Conservation (phyloP, 192 early-diverging fungal genomes). For the Podila horticola region DNA sequence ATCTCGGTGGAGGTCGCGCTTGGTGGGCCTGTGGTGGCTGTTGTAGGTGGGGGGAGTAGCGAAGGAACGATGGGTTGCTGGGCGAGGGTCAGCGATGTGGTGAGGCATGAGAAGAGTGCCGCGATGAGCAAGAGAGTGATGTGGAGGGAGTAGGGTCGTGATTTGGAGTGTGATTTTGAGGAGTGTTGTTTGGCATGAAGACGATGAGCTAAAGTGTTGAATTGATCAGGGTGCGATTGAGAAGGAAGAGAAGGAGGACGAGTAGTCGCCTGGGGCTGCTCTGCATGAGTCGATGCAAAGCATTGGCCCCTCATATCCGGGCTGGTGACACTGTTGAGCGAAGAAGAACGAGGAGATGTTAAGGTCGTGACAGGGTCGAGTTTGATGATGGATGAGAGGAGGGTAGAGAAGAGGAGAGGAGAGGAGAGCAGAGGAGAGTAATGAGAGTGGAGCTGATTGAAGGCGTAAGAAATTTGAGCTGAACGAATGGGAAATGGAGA, state of each 20-base stretch:
- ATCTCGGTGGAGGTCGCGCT: too few species aligned
- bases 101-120: background rate
- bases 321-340: background rate
- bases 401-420: too few species aligned
- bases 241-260: background rate
- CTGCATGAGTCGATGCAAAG: constrained; percentile 3
- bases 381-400: too few species aligned
- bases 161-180: background rate
- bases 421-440: too few species aligned
- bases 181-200: background rate
- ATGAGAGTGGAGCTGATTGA: too few species aligned
- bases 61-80: background rate
- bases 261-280: constrained; percentile 1
- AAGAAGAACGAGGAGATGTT: too few species aligned
- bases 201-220: background rate
- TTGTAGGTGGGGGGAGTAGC: too few species aligned
- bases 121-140: background rate
- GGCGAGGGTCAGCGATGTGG: background rate
- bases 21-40: too few species aligned
- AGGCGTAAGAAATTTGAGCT: too few species aligned
- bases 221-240: background rate
- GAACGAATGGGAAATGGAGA: too few species aligned
- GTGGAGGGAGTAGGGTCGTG: background rate
- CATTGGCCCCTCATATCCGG: constrained; percentile 1
- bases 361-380: too few species aligned